Percentiles rank a stretch among this genome's conserved stretches.
Evolutionary conservation across 805 yeast species (phyloP).

Genomic region (Candida stauntonica): DNA sequence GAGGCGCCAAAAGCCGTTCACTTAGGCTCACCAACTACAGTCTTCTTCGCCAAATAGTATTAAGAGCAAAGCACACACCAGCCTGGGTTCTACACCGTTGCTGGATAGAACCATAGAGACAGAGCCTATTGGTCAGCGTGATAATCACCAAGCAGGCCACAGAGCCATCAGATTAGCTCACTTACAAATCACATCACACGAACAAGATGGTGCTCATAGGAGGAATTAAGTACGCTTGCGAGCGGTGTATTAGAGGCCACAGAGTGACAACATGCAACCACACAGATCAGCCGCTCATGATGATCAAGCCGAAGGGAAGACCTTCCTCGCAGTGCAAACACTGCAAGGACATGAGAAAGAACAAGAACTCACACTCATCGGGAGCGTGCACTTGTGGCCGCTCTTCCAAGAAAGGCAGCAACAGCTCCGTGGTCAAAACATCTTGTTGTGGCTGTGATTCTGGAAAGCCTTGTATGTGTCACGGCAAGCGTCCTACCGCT

Average conservation of each 20-base stretch:
- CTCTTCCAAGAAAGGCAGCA: conserved; percentile 26
- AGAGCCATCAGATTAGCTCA: no score
- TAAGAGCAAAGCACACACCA: no score
- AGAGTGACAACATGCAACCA: conserved; percentile 93
- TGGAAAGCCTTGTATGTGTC: conserved; percentile 27
- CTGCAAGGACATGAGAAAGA: conserved; percentile 71
- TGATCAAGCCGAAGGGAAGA: conserved; percentile 95
- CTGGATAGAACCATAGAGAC: no score
- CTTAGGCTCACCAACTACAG: no score
- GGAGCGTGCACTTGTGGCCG: conserved; percentile 68
- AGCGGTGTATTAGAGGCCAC: conserved; percentile 93
- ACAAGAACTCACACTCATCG: conserved; percentile 55
- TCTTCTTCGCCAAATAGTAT: no score
- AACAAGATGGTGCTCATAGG: conserved; percentile 83
- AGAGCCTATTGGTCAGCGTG: no score
- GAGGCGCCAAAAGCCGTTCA: no score
- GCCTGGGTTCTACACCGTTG: no score
- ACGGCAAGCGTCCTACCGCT: conserved; percentile 25
- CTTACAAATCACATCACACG: no score
- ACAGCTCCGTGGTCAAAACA: not conserved
- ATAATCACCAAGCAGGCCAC: no score
- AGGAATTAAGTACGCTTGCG: conserved; percentile 95
- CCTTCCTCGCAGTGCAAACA: conserved; percentile 90
- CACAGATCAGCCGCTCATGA: conserved; percentile 82
- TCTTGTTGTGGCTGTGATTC: conserved; percentile 27